A percentile compares a stretch with the other conserved stretches of the same genome.
phyloP scores from a whole-genome alignment of 768 basidiomycete species.

The Pleurotus djamor region DNA sequence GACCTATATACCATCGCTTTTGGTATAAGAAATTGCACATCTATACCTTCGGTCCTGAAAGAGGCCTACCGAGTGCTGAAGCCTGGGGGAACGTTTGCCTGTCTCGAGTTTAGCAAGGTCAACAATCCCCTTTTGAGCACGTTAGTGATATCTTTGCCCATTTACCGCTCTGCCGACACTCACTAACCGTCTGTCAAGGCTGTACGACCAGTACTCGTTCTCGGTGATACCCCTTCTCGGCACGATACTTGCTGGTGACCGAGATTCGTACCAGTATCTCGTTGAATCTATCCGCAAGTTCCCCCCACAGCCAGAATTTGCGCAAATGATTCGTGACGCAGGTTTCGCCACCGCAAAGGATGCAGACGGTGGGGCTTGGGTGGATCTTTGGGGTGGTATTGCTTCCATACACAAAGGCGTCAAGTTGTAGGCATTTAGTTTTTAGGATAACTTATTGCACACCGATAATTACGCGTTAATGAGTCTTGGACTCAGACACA shows the following conservation, averaged over 20 bases:
- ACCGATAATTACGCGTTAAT: too few relatives aligned
- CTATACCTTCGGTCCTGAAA: conserved; percentile 79
- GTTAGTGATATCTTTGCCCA: conserved; percentile 46
- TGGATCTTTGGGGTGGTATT: conserved; percentile 84
- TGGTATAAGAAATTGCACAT: conserved; percentile 96
- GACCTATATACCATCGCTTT: conserved; percentile 99
- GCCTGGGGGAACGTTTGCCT: conserved; percentile 94
- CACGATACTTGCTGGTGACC: conserved; percentile 94
- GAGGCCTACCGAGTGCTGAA: conserved; percentile 95
- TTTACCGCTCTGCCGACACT: conserved; percentile 5
- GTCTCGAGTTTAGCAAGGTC: conserved; percentile 94
- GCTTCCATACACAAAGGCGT: conserved; percentile 85
- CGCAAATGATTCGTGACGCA: conserved; percentile 83
- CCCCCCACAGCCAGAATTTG: conserved; percentile 85
- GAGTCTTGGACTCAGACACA: not conserved
- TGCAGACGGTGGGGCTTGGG: conserved; percentile 82
- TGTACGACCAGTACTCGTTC: conserved; percentile 97
- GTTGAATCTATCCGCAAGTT: conserved; percentile 97
- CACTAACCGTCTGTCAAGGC: conserved; percentile 36
- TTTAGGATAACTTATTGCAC: too few relatives aligned
- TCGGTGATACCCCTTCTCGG: conserved; percentile 92
- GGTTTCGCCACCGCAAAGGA: conserved; percentile 77
- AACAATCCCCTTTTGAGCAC: conserved; percentile 81
- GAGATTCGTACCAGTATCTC: conserved; percentile 95
- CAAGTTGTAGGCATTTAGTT: conserved; percentile 48